Evolutionary conservation across 2,329 filamentous ascomycete species (phyloP).

Genomic region (Penicillium sp.): DNA sequence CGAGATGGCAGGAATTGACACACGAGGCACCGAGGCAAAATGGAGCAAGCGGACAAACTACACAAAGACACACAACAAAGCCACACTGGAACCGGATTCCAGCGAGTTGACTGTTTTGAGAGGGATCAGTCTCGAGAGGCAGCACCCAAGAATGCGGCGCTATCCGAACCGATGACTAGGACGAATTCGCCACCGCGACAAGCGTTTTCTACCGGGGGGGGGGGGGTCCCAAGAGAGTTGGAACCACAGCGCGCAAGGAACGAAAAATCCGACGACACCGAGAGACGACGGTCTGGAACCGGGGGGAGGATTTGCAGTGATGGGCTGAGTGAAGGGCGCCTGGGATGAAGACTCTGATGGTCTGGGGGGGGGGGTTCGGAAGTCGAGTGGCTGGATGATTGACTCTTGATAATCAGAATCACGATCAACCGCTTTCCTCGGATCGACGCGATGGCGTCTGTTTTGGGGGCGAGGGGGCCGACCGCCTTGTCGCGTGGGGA

Average conservation of each 20-base stretch:
- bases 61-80: slow-evolving; percentile 18
- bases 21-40: slow-evolving; percentile 1
- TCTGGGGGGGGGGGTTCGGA: neutral
- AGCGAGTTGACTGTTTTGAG: slow-evolving; percentile 19
- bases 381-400: slow-evolving; percentile 21
- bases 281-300: neutral
- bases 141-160: slow-evolving; percentile 26
- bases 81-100: slow-evolving; percentile 20
- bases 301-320: too few species aligned
- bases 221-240: slow-evolving; percentile 3
- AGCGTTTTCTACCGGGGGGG: slow-evolving; percentile 1
- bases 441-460: slow-evolving; percentile 26
- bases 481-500: slow-evolving; percentile 26
- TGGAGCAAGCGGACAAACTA: slow-evolving; percentile 12
- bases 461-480: slow-evolving; percentile 14
- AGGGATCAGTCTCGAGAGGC: slow-evolving; percentile 14
- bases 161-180: slow-evolving; percentile 17
- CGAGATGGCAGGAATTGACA: slow-evolving; percentile 8
- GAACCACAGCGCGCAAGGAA: slow-evolving; percentile 3
- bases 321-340: too few species aligned
- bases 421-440: slow-evolving; percentile 6
- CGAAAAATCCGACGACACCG: neutral
- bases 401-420: slow-evolving; percentile 22
- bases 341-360: neutral
- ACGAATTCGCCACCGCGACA: slow-evolving; percentile 28